A percentile compares a stretch with the other conserved stretches of the same genome.
Conservation (phyloP, 352 stramenopile species). For the Blastocystis sp. region DNA sequence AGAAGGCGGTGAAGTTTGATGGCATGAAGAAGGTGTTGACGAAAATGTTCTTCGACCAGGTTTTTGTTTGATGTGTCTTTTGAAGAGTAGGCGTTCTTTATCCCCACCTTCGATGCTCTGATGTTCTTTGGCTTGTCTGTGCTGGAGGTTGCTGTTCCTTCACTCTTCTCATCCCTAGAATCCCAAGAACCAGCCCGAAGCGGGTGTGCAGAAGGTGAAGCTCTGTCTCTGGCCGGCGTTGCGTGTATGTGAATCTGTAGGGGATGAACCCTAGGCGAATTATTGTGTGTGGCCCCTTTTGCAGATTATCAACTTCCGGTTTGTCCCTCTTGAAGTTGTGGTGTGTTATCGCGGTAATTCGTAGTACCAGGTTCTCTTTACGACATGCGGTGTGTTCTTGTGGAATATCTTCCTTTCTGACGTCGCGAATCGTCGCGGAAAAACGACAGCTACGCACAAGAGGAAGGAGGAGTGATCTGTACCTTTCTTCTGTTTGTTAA, state of each 20-base stretch:
- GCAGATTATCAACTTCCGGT: slow-evolving; percentile 68
- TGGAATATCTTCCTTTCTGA: slow-evolving; percentile 70
- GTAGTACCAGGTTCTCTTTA: slow-evolving; percentile 68
- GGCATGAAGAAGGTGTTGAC: slow-evolving; percentile 64
- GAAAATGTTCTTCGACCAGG: slow-evolving; percentile 64
- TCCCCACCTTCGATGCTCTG: slow-evolving; percentile 36
- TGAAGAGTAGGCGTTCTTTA: slow-evolving; percentile 32
- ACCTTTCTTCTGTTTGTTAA: no score
- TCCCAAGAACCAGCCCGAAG: slow-evolving; percentile 49
- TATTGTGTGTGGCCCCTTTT: slow-evolving; percentile 67
- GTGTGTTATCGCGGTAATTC: not conserved
- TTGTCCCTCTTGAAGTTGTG: slow-evolving; percentile 53
- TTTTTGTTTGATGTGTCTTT: not conserved
- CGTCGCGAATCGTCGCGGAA: slow-evolving; percentile 61
- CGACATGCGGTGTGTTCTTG: slow-evolving; percentile 54
- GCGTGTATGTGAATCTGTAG: not conserved
- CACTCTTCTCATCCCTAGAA: slow-evolving; percentile 24
- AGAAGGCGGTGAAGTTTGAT: slow-evolving; percentile 6
- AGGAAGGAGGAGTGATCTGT: not conserved
- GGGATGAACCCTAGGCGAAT: slow-evolving; percentile 17
- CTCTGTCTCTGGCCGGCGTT: slow-evolving; percentile 52
- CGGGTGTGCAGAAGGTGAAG: slow-evolving; percentile 63
- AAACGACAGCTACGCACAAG: slow-evolving; percentile 35
- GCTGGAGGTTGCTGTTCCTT: slow-evolving; percentile 16
- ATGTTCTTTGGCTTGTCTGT: slow-evolving; percentile 55